Evolutionary conservation across 371 early-diverging fungal species (phyloP), one percentile per base, ranked within the genome.

Genomic region (Phascolomyces articulosus): DNA sequence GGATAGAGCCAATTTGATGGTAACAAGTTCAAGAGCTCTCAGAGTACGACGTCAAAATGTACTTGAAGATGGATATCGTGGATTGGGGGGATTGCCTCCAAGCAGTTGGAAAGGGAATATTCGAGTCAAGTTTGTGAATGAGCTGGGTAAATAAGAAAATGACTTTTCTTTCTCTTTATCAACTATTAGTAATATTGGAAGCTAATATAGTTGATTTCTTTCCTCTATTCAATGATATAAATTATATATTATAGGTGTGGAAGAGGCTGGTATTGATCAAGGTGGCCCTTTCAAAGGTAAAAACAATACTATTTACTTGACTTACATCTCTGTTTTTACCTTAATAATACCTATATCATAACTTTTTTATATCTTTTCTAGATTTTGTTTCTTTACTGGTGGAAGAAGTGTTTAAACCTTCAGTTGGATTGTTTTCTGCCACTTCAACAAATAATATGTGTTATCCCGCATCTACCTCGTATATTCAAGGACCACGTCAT

Each of bases 221-320:
- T n/a, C n/a, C n/a, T n/a, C n/a, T n/a, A n/a, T n/a, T n/a, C n/a
- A n/a, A n/a, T n/a, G n/a, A n/a, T n/a, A n/a, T n/a, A n/a, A n/a
- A n/a, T n/a, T n/a, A n/a, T n/a, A n/a, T n/a, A n/a, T n/a, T n/a
- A 27, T 85, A 55, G 95, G 95, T 1, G 67, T 89, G 53, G 82
- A 77, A 2, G 97, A 96, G 73, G 92, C 91, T 13, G 97, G 97
- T 16, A 90, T 96, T 44, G 97, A 97, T 71, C 95, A 94, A 65
- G 96, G 96, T 9, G 96, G 95, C 2, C 92, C 96, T 7, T 97
- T 95, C 72, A 97, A 96, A 75, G 83, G 83, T 79, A 74, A n/a
- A n/a, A n/a, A n/a, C n/a, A n/a, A n/a, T n/a, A n/a, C n/a, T n/a
- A n/a, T n/a, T n/a, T n/a, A n/a, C n/a, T n/a, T n/a, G n/a, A n/a